Evolutionary conservation across 352 stramenopile species (phyloP).

Genomic region (Phytophthora cactorum): DNA sequence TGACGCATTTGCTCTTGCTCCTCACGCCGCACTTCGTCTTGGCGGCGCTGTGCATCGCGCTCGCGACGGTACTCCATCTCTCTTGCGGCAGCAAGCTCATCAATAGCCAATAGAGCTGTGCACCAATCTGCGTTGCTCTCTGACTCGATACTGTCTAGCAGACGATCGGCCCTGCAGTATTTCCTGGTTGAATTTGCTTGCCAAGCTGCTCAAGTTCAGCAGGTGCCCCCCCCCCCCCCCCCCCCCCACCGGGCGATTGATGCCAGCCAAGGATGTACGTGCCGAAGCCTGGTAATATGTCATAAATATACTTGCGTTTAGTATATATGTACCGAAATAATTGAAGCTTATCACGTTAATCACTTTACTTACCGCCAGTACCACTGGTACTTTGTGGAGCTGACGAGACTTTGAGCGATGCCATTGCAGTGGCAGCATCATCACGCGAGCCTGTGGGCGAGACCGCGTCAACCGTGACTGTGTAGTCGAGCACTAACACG

Average conservation of each 20-base stretch:
- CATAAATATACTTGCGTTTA: no score
- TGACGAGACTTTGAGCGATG: neutral
- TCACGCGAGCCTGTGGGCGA: neutral
- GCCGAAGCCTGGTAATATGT: neutral
- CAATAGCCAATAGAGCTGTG: neutral
- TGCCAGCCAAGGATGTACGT: neutral
- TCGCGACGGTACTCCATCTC: neutral
- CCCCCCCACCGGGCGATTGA: neutral
- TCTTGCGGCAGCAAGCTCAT: neutral
- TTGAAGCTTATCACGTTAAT: no score
- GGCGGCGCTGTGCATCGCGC: neutral
- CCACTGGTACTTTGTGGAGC: neutral
- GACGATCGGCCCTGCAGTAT: neutral
- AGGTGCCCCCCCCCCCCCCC: no score
- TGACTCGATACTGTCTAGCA: neutral
- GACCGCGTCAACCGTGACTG: neutral
- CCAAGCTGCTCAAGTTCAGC: neutral
- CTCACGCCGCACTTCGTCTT: neutral
- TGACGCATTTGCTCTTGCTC: neutral
- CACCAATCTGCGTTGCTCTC: neutral
- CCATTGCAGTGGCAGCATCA: no score
- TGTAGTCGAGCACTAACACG: neutral
- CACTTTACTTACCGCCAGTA: neutral
- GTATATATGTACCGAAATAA: neutral
- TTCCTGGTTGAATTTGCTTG: neutral